Evolutionary conservation across 148 eudicot genomes (phyloP), one percentile per base, ranked within the genome.

Genomic region (Amaranthus palmeri): DNA sequence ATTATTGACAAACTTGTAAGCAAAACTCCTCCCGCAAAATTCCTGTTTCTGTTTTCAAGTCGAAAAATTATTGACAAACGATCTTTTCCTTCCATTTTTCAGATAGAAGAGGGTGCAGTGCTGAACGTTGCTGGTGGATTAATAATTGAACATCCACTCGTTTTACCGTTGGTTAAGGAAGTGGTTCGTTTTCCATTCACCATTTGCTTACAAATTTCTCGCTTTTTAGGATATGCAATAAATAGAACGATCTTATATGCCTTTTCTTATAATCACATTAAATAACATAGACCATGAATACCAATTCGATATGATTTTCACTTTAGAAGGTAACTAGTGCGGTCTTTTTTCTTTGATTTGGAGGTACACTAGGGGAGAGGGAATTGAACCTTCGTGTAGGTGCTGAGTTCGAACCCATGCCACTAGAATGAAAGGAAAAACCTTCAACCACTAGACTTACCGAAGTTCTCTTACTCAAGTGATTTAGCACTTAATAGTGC

Each of bases 101-200:
- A 90, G 98, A 85, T 93, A 60, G 95, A 87, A 76, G 98, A 93
- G 78, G 98, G 93, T 44, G 67, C 57, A 42, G 93, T 91, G 61
- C 84, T 93, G 50, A 41, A 84, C 65, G 96, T 89, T 51, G 96
- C 98, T 61, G 98, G 98, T 55, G 98, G 81, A 6, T 80, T 93
- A 73, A 86, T 93, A 47, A 87, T 93, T 10, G 98, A 93, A 77
- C 98, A 93, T 77, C 96, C 92, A 69, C 83, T 90, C 77, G 80
- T 91, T 62, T 71, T 88, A 78, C 98, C 96, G 36, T 86, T 81
- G 72, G 87, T 93, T 75, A 91, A 89, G 82, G 80, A 88, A 82
- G 84, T 93, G 95, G 96, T 90, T 40, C 48, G 95, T 83, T 68
- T 58, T 15, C 69, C 58, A 15, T 48, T 60, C 68, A 72, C 7